Base-by-base conservation (phyloP, 2,329 filamentous ascomycete species). In the Talaromyces amestolkiae region DNA sequence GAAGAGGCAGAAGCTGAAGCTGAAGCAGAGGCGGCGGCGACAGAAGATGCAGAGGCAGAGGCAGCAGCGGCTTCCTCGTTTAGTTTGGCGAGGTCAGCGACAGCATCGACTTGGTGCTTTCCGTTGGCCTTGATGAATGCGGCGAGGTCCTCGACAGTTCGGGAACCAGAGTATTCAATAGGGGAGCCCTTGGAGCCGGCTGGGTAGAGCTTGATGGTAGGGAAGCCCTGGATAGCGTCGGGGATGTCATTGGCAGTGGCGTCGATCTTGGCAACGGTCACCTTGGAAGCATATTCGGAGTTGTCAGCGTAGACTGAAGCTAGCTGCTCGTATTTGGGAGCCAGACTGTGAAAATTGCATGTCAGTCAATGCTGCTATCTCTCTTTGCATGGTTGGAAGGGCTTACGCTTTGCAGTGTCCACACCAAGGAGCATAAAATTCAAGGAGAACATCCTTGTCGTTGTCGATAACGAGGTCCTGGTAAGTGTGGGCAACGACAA, bases 141-240 rank as follows among this genome's bases (percentile, higher is more conserved):
- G 75, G 91, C 89, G 67, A 99, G 87, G 78, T 98, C 95, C 83
- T 97, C 92, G 65, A 97, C 83, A 64, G 92, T 95, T 75, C 95
- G 92, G 70, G 89, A 87, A 73, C 95, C 95, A 70, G 85, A 86
- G 87, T 97, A 99, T 73, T 92, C 92, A 69, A 97, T 80, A 66
- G 95, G 91, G 72, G 88, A 84, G 75, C 86, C 85, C 89, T 99
- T 99, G 81, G 86, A 85, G 75, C 93, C 93, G 73, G 95, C 95
- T 70, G 92, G 87, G 90, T 88, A 99, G 72, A 99, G 87, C 87
- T 98, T 98, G 87, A 99, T 97, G 79, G 95, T 99, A 65, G 95
- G 95, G 90, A 99, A 99, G 70, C 95, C 95, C 80, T 92, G 87
- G 76, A 99, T 92, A 83, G 97, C 92, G 80, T 98, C 94, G 66